phyloP scores from a whole-genome alignment of 163 green algal genomes.

The Chloromonas sp. region DNA sequence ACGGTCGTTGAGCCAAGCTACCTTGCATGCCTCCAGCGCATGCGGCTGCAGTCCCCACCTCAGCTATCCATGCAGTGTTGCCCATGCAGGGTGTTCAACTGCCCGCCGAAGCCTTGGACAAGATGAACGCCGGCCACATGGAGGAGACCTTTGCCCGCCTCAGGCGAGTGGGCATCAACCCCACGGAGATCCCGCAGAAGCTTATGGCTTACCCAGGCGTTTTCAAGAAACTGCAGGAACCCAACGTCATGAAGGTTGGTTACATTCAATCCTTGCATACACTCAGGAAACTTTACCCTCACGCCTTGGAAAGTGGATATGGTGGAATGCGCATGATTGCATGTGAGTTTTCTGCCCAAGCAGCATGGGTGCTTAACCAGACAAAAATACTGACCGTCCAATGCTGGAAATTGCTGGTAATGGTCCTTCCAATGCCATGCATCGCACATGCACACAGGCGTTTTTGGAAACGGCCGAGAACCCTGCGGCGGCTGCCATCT shows the following conservation, averaged over 20 bases:
- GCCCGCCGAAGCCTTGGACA: neutral
- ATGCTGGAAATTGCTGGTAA: too few species aligned
- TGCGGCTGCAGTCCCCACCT: neutral
- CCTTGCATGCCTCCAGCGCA: neutral
- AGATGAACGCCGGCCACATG: neutral
- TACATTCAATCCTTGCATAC: neutral
- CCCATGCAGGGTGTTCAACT: neutral
- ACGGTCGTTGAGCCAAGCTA: neutral
- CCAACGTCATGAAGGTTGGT: neutral
- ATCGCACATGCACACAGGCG: too few species aligned
- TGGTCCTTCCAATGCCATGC: too few species aligned
- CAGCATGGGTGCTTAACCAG: neutral
- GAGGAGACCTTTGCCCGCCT: neutral
- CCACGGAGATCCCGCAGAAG: neutral
- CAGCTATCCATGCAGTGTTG: neutral
- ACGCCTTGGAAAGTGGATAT: neutral
- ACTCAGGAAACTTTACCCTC: too few species aligned
- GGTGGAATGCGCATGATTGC: neutral
- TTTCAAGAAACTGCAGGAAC: slow-evolving; percentile 1
- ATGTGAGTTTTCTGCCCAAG: neutral
- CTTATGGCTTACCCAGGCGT: neutral
- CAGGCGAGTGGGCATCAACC: neutral
- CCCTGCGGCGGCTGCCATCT: too few species aligned
- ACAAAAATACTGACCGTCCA: too few species aligned
- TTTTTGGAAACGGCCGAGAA: too few species aligned